These are phyloP conservation scores for Penicillium paradoxum DNA, from an alignment of 495 filamentous ascomycete species.

Conservation along the genomic window DNA sequence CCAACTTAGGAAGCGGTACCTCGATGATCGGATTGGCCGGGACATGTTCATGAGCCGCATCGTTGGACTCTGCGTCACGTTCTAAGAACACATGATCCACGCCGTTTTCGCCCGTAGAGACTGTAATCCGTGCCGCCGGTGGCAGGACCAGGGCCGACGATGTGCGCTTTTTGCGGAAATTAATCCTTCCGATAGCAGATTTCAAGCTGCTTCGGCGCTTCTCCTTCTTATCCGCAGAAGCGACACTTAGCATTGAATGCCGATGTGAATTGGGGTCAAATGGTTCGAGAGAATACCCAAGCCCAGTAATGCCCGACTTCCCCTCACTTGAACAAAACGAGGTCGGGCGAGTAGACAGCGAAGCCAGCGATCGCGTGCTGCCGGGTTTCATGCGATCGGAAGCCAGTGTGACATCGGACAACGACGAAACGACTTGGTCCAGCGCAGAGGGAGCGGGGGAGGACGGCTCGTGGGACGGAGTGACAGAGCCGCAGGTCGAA, in stretches of 20 bases:
- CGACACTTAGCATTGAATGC: conserved; percentile 30
- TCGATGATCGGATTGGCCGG: conserved; percentile 6
- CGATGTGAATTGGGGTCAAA: conserved; percentile 15
- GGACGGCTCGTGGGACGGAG: conserved; percentile 23
- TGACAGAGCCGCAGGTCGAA: conserved; percentile 25
- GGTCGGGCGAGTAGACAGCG: conserved; percentile 39
- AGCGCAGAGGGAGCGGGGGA: conserved; percentile 19
- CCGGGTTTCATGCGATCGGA: conserved; percentile 30
- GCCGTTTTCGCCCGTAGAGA: conserved; percentile 24
- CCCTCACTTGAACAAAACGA: conserved; percentile 42
- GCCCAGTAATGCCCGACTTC: conserved; percentile 12
- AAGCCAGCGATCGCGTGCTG: conserved; percentile 40
- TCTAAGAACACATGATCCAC: conserved; percentile 32
- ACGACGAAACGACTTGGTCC: conserved; percentile 30
- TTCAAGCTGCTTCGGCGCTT: conserved; percentile 35
- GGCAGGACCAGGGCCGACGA: conserved; percentile 31
- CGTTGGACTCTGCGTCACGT: conserved; percentile 8
- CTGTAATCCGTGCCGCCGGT: conserved; percentile 25
- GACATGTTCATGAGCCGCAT: neutral
- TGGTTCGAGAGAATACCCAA: conserved; percentile 11
- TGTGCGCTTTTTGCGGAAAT: conserved; percentile 36
- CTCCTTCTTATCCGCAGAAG: conserved; percentile 30
- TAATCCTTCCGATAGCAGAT: conserved; percentile 36
- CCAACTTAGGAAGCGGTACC: conserved; percentile 25
- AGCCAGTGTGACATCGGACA: conserved; percentile 37